Evolutionary conservation across 257 asterid genomes (phyloP).

Genomic region (Echites panduratus): DNA sequence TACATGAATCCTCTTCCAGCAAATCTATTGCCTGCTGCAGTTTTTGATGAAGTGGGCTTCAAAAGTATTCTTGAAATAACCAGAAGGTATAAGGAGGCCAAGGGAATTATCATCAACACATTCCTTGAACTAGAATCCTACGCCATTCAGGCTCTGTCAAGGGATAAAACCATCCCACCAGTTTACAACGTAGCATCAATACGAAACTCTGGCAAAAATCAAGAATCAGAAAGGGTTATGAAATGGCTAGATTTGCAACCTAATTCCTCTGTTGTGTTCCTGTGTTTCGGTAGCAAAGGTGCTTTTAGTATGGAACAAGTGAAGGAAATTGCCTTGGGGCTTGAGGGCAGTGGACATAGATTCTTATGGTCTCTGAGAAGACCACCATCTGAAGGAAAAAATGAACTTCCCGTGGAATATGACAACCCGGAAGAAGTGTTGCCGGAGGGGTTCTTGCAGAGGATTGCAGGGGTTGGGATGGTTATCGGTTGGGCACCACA

Average conservation of each 20-base stretch:
- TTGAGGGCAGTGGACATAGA: too few relatives aligned
- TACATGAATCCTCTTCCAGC: slow-evolving; percentile 15
- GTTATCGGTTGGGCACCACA: too few relatives aligned
- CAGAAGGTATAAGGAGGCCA: slow-evolving; percentile 14
- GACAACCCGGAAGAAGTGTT: slow-evolving; percentile 19
- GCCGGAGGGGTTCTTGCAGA: slow-evolving; percentile 38
- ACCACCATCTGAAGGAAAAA: background rate
- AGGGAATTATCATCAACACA: slow-evolving; percentile 40
- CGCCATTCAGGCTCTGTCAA: slow-evolving; percentile 22
- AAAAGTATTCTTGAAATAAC: slow-evolving; percentile 6
- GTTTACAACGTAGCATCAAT: slow-evolving; percentile 45
- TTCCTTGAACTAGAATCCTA: slow-evolving; percentile 37
- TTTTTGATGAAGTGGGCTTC: slow-evolving; percentile 2
- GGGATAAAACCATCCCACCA: slow-evolving; percentile 8
- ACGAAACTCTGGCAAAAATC: slow-evolving; percentile 1
- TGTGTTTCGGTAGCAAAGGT: slow-evolving; percentile 22
- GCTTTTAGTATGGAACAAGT: slow-evolving; percentile 6
- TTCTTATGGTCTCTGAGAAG: slow-evolving; percentile 11
- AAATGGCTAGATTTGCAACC: slow-evolving; percentile 30
- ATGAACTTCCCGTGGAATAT: slow-evolving; percentile 5
- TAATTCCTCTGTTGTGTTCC: slow-evolving; percentile 16
- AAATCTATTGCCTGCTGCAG: background rate
- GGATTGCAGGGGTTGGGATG: too few relatives aligned
- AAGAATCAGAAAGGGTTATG: background rate
- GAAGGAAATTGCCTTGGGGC: slow-evolving; percentile 21